These are phyloP conservation scores for Didymella lethalis DNA, from an alignment of 2,329 filamentous ascomycete genomes.

Conservation along the genomic window DNA sequence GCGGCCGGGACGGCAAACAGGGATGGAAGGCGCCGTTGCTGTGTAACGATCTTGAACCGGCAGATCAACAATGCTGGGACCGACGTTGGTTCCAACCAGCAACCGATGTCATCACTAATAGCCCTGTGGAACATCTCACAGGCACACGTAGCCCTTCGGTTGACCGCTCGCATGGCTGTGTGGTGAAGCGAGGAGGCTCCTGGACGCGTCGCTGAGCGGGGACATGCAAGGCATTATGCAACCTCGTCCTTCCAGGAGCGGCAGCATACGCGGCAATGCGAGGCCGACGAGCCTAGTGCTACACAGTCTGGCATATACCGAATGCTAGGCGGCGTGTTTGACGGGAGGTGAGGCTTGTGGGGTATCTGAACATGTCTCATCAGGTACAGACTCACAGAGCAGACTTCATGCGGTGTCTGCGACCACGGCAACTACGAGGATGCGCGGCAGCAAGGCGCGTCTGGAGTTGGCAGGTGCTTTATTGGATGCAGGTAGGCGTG, in stretches of 20 bases:
- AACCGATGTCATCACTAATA: conserved; percentile 5
- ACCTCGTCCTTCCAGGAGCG: not conserved
- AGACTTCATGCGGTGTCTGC: conserved; percentile 13
- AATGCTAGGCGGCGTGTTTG: not conserved
- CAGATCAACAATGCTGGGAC: conserved; percentile 17
- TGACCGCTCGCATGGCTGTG: conserved; percentile 12
- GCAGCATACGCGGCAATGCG: conserved; percentile 15
- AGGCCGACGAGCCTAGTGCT: conserved; percentile 1
- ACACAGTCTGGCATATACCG: conserved; percentile 1
- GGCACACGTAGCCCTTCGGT: conserved; percentile 13
- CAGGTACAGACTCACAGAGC: conserved; percentile 1
- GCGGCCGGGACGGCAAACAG: conserved; percentile 17
- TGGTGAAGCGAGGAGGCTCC: conserved; percentile 12
- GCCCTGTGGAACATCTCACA: conserved; percentile 16
- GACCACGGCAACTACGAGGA: conserved; percentile 4
- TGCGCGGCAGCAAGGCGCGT: conserved; percentile 1
- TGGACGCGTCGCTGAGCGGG: conserved; percentile 4
- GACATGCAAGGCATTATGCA: conserved; percentile 16
- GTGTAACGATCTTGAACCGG: conserved; percentile 17
- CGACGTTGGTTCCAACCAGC: not conserved
- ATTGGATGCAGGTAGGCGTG: conserved; percentile 17
- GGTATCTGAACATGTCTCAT: conserved; percentile 8
- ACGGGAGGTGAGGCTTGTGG: conserved; percentile 1
- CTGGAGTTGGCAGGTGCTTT: conserved; percentile 17
- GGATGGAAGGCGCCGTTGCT: conserved; percentile 21